A percentile compares a stretch with the other conserved stretches of the same genome.
Evolutionary conservation across 2,329 filamentous ascomycete genomes (phyloP).

Genomic region (Trichoderma hamatum): DNA sequence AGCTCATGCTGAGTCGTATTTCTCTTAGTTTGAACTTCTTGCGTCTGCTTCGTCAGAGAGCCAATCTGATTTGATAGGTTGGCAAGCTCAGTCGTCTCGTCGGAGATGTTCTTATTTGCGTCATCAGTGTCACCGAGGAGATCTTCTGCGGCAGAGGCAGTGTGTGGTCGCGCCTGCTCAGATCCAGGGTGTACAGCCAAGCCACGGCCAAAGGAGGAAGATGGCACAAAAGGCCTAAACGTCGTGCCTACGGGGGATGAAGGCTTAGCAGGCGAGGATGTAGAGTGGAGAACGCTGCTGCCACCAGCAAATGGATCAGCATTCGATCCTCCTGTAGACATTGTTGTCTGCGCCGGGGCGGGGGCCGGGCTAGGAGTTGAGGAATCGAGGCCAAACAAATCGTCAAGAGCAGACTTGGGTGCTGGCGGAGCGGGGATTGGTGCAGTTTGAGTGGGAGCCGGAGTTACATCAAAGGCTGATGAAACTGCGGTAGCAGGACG

Average conservation of each 20-base stretch:
- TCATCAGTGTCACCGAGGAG: slow-evolving; percentile 91
- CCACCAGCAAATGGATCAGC: slow-evolving; percentile 65
- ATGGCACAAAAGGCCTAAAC: slow-evolving; percentile 91
- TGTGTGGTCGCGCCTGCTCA: slow-evolving; percentile 44
- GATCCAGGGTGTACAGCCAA: slow-evolving; percentile 66
- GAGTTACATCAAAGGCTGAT: slow-evolving; percentile 57
- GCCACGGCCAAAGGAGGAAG: slow-evolving; percentile 87
- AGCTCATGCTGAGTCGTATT: slow-evolving; percentile 78
- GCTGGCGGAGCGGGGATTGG: slow-evolving; percentile 37
- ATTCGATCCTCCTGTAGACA: slow-evolving; percentile 75
- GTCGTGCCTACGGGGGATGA: slow-evolving; percentile 52
- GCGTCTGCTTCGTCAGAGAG: slow-evolving; percentile 89
- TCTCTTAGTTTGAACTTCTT: slow-evolving; percentile 85
- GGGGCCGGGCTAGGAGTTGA: slow-evolving; percentile 52
- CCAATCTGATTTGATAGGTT: slow-evolving; percentile 96
- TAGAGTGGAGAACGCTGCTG: slow-evolving; percentile 49
- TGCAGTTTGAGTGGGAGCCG: slow-evolving; percentile 32
- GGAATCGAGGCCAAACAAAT: slow-evolving; percentile 89
- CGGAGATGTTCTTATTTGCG: slow-evolving; percentile 82
- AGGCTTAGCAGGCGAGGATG: slow-evolving; percentile 55
- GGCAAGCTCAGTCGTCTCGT: slow-evolving; percentile 88
- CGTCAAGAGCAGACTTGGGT: slow-evolving; percentile 84
- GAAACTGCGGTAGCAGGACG: slow-evolving; percentile 52
- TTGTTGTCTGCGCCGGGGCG: slow-evolving; percentile 60
- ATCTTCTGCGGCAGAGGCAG: slow-evolving; percentile 71